Conservation (phyloP, 768 basidiomycete species). For the Trichaptum fuscoviolaceum region DNA sequence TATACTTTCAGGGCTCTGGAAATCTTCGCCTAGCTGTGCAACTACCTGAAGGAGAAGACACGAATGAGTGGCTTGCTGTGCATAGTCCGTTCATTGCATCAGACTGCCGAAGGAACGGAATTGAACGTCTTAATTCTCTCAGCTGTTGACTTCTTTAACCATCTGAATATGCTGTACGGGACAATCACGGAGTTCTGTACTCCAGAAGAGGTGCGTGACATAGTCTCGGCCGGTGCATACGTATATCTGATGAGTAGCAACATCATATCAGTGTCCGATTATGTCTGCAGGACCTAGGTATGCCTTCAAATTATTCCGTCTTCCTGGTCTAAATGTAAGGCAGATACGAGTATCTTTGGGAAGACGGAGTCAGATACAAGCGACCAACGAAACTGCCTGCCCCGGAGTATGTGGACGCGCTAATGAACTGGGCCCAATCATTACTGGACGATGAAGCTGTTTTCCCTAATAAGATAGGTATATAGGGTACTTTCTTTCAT, state of each 20-base stretch:
- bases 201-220: slow-evolving; percentile 67
- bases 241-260: slow-evolving; percentile 1
- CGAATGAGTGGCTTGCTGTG: slow-evolving; percentile 99
- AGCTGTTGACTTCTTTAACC: slow-evolving; percentile 99
- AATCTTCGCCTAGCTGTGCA: slow-evolving; percentile 90
- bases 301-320: slow-evolving; percentile 15
- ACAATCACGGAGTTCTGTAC: slow-evolving; percentile 99
- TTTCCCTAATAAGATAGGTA: slow-evolving; percentile 95
- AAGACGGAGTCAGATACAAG: slow-evolving; percentile 83
- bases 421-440: slow-evolving; percentile 98
- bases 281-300: slow-evolving; percentile 95
- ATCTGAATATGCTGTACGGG: slow-evolving; percentile 98
- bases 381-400: slow-evolving; percentile 91
- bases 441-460: slow-evolving; percentile 87
- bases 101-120: slow-evolving; percentile 1
- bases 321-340: neutral
- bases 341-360: slow-evolving; percentile 95
- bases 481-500: slow-evolving; percentile 10
- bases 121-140: slow-evolving; percentile 5
- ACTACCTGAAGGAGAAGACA: slow-evolving; percentile 94
- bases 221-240: neutral
- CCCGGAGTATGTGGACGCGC: slow-evolving; percentile 92
- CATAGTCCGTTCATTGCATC: slow-evolving; percentile 58
- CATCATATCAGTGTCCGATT: slow-evolving; percentile 70
- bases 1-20: slow-evolving; percentile 71